Conservation (phyloP, 1,284 basidiomycete genomes). For the Neolentinus lepideus region DNA sequence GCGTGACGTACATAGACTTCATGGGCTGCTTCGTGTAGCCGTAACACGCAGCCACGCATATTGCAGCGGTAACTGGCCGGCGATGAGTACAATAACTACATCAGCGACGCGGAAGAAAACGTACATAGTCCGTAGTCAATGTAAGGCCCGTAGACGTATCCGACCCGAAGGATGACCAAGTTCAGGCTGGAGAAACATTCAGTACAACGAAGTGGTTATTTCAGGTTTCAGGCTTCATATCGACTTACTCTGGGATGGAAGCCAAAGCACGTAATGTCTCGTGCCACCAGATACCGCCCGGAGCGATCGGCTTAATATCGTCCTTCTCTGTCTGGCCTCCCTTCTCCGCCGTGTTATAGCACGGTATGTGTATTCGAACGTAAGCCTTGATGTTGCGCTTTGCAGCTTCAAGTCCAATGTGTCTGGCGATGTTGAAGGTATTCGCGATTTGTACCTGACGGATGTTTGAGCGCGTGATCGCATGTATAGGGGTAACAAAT, state of each 20-base stretch:
- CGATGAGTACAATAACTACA: not conserved
- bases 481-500: slow-evolving; percentile 10
- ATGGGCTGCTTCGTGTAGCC: slow-evolving; percentile 80
- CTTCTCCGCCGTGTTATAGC: slow-evolving; percentile 74
- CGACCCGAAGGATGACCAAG: slow-evolving; percentile 69
- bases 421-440: slow-evolving; percentile 67
- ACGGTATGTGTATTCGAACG: slow-evolving; percentile 75
- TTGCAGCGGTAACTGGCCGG: slow-evolving; percentile 47
- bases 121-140: slow-evolving; percentile 59
- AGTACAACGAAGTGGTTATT: not conserved
- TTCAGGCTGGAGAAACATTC: slow-evolving; percentile 49
- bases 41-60: slow-evolving; percentile 80
- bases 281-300: slow-evolving; percentile 85
- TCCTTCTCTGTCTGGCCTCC: slow-evolving; percentile 65
- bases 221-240: not conserved
- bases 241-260: slow-evolving; percentile 58
- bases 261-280: slow-evolving; percentile 75
- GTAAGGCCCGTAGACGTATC: slow-evolving; percentile 73
- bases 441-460: slow-evolving; percentile 69
- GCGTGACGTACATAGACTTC: slow-evolving; percentile 65
- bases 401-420: slow-evolving; percentile 63
- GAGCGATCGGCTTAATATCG: slow-evolving; percentile 66
- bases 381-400: slow-evolving; percentile 68
- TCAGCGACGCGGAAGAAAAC: slow-evolving; percentile 15
- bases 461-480: slow-evolving; percentile 4